Evolutionary conservation across 805 yeast species (phyloP), one percentile per base, ranked within the genome.

Genomic region (Teunomyces aglyptinius): DNA sequence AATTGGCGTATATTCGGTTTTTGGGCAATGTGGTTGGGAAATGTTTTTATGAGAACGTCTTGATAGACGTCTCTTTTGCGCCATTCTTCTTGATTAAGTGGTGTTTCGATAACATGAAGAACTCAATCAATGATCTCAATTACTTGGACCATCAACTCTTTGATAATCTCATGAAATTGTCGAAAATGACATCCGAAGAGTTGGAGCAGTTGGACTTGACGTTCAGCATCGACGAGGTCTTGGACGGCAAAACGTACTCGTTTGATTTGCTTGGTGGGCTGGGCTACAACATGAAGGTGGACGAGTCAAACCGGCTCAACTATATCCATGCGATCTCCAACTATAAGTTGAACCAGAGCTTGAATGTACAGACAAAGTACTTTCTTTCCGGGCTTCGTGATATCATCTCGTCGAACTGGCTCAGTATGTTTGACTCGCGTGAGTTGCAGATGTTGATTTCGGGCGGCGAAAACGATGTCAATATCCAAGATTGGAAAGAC

Each of bases 21-120:
- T 63, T 91, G 53, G 99, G 99, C 0, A 83, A 77, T 68, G 71
- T 90, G 5, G 73, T 92, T 38, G 99, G 97, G 1, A 92, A 90
- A 60, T 91, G 97, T 58, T 69, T 92, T 3, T 89, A 88, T 60
- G 96, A 89, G 46, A 82, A 82, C 44, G 84, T 90, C 3, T 70
- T 92, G 51, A 80, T 92, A 6, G 96, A 91, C 63, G 78, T 88
- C 19, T 78, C 82, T 13, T 91, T 92, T 75, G 90, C 97, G 0
- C 87, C 92, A 2, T 89, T 89, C 52, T 92, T 92, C 57, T 63
- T 94, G 36, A 63, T 81, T 77, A 63, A 86, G 59, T 81, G 92
- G 84, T 70, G 77, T 42, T 70, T 67, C 38, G 63, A 74, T 7
- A 73, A 70, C 28, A 59, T 64, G 61, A 77, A 79, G 48, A 82